Base-by-base conservation (phyloP, 768 basidiomycete species). In the Suillus hirtellus region DNA sequence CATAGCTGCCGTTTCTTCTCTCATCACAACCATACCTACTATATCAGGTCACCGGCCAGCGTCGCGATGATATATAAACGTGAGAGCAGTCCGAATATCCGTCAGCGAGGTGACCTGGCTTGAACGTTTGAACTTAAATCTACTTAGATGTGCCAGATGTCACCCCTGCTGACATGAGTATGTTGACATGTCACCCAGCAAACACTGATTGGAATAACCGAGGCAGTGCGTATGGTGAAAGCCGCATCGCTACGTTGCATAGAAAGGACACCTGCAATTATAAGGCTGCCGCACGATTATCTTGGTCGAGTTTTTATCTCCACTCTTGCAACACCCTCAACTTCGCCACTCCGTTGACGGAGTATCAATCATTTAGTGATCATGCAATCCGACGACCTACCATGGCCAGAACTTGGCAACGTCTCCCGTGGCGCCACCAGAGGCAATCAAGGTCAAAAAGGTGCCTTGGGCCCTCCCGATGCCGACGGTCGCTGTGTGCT, bases 391-490 rank as follows among this genome's bases (percentile, higher is more conserved):
- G 91, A 93, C 79, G 90, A 93, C 81, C 82, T 92, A 61, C 90
- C 90, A 27, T 93, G 90, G 90, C 90, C 90, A 66, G 90, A 93
- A 76, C 81, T 91, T 65, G 91, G 90, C 66, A 93, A 92, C 70
- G 89, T 93, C 67, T 91, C 91, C 61, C 84, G 90, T 63, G 90
- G 91, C 55, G 91, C 91, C 31, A 92, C 91, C 58, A 77, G 91
- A 72, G 90, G 90, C 64, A 93, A 93, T 76, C 91, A 92, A 81
- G 91, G 91, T 56, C 89, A 92, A 73, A 93, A 93, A 72, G 91
- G 91, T 65, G 88, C 87, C 50, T 77, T 92, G 38, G 85, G 89
- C 21, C 81, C 85, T 63, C 80, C 90, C 27, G 90, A 92, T 78
- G 78, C 82, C 60, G 89, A 90, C 37, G 90, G 89, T n/a, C 88